phyloP scores from a whole-genome alignment of 768 basidiomycete species.

The Pleurotus platypus region DNA sequence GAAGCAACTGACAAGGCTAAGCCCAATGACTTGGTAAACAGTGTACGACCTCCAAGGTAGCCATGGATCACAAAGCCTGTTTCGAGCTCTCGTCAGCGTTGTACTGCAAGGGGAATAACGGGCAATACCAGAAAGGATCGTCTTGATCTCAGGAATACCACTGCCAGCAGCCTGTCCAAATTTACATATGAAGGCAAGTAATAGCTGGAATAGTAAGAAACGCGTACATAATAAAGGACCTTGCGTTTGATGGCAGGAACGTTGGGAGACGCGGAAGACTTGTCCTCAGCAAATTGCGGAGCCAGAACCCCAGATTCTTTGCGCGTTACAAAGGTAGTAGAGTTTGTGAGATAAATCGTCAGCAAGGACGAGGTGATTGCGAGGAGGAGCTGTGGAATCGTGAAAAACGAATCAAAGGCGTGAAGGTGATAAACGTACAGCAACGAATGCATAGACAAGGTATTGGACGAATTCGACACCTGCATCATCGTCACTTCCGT shows the following conservation, averaged over 20 bases:
- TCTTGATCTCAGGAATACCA: slow-evolving; percentile 97
- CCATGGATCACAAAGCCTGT: slow-evolving; percentile 95
- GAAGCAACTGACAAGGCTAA: slow-evolving; percentile 89
- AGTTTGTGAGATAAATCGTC: slow-evolving; percentile 84
- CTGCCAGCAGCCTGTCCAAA: slow-evolving; percentile 78
- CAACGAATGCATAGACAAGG: slow-evolving; percentile 65
- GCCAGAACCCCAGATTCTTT: slow-evolving; percentile 81
- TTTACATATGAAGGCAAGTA: slow-evolving; percentile 11
- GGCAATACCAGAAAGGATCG: slow-evolving; percentile 72
- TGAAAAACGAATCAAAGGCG: neutral
- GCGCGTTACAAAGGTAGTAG: slow-evolving; percentile 81
- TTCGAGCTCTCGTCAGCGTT: neutral
- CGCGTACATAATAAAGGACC: slow-evolving; percentile 79
- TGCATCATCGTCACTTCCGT: slow-evolving; percentile 36
- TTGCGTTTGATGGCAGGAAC: slow-evolving; percentile 43
- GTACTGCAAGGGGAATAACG: no score
- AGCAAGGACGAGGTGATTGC: slow-evolving; percentile 73
- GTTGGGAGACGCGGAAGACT: slow-evolving; percentile 18
- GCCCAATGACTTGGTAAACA: slow-evolving; percentile 89
- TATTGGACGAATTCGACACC: slow-evolving; percentile 45
- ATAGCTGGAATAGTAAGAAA: neutral
- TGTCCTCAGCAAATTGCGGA: slow-evolving; percentile 39
- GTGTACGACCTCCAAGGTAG: slow-evolving; percentile 85
- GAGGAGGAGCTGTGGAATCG: slow-evolving; percentile 53
- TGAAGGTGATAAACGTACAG: slow-evolving; percentile 52